A percentile compares a stretch with the other conserved stretches of the same genome.
Conservation (phyloP, 805 yeast genomes). For the Ascoidea tarda region DNA sequence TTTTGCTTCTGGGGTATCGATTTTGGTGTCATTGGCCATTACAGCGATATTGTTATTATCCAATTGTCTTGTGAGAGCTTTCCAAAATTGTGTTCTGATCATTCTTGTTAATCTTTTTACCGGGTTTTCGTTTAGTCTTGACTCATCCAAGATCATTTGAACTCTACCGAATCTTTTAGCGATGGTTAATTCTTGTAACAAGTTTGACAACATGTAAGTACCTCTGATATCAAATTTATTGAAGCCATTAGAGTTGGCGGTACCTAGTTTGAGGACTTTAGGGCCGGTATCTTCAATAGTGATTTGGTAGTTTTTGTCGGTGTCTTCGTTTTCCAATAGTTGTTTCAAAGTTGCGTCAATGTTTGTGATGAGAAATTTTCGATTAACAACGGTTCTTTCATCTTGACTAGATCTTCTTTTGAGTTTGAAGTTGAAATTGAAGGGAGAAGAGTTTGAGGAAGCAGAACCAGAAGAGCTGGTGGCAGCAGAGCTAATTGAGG, state of each 20-base stretch:
- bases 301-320: slow-evolving; percentile 73
- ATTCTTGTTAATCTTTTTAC: slow-evolving; percentile 62
- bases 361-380: slow-evolving; percentile 56
- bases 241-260: slow-evolving; percentile 76
- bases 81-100: slow-evolving; percentile 73
- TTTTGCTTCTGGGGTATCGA: slow-evolving; percentile 43
- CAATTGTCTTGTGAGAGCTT: slow-evolving; percentile 54
- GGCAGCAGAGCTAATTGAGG: background rate
- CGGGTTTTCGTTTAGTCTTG: slow-evolving; percentile 76
- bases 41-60: slow-evolving; percentile 45
- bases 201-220: slow-evolving; percentile 76
- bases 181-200: slow-evolving; percentile 77
- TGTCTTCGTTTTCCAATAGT: slow-evolving; percentile 64
- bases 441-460: background rate
- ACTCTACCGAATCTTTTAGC: slow-evolving; percentile 72
- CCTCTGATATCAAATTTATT: slow-evolving; percentile 66
- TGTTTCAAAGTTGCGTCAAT: slow-evolving; percentile 61
- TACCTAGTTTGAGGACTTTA: slow-evolving; percentile 64
- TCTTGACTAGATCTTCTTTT: slow-evolving; percentile 43
- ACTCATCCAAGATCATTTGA: slow-evolving; percentile 70
- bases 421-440: slow-evolving; percentile 15
- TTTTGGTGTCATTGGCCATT: slow-evolving; percentile 72
- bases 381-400: slow-evolving; percentile 17
- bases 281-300: slow-evolving; percentile 81
- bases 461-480: background rate